Percentiles rank a stretch among this genome's conserved stretches.
Evolutionary conservation across 805 yeast species (phyloP).

Genomic region (Candida parachauliodes): DNA sequence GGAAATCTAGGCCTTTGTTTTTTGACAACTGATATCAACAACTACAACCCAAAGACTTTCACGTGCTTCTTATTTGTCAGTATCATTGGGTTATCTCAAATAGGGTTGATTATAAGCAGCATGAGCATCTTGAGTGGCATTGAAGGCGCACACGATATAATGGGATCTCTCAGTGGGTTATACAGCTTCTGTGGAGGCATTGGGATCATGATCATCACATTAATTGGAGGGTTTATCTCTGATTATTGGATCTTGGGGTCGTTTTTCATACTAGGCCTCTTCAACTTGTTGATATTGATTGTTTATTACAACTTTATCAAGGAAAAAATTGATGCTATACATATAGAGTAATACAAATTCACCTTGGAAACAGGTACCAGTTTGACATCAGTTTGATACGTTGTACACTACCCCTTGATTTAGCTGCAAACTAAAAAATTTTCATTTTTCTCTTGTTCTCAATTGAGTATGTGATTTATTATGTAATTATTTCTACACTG

Average conservation of each 20-base stretch:
- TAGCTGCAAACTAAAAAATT: too few species aligned
- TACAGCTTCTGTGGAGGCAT: slow-evolving; percentile 66
- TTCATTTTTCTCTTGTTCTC: too few species aligned
- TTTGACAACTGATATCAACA: slow-evolving; percentile 11
- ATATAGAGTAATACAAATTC: background rate
- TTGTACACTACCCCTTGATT: background rate
- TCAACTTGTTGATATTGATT: slow-evolving; percentile 26
- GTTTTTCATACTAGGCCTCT: slow-evolving; percentile 48
- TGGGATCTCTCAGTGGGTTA: slow-evolving; percentile 68
- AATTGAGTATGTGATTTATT: too few species aligned
- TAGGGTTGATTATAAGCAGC: slow-evolving; percentile 58
- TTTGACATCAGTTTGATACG: background rate
- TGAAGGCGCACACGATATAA: slow-evolving; percentile 25
- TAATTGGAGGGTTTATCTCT: slow-evolving; percentile 58
- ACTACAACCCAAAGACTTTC: slow-evolving; percentile 32
- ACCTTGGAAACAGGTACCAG: background rate
- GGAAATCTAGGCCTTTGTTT: slow-evolving; percentile 34
- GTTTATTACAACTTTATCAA: slow-evolving; percentile 7
- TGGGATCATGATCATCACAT: slow-evolving; percentile 59
- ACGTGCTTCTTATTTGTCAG: slow-evolving; percentile 39
- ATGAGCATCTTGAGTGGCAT: slow-evolving; percentile 50
- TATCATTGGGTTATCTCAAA: slow-evolving; percentile 55
- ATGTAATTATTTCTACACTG: too few species aligned
- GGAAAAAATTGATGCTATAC: background rate
- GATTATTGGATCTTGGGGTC: slow-evolving; percentile 59